Base-by-base conservation (phyloP, 1,284 basidiomycete genomes). In the Microbotryum scabiosae region DNA sequence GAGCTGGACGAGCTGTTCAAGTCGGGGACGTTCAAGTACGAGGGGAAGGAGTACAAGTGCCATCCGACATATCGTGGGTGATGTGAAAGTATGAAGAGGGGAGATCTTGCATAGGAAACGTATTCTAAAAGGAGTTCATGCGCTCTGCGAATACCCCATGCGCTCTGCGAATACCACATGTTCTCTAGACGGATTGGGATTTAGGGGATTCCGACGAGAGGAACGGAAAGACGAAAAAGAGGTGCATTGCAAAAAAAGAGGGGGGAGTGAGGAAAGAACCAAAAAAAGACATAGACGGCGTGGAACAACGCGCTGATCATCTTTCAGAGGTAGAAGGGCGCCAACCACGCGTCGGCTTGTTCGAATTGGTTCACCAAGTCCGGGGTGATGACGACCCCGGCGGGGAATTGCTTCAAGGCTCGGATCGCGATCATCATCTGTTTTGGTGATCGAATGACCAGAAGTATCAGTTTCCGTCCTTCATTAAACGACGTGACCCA, bases 311-410 rank as follows among this genome's bases (percentile, higher is more conserved):
- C 26, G 26, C 26, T 28, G 4, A 28, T 28, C 26, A 28, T 36
- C 32, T 36, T 36, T 36, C 9, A 41, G 49, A 63, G 36, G 10
- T 53, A 12, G 57, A 71, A 66, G 21, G 76, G 91, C 70, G 82
- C 83, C 71, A 97, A 79, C 92, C 92, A 97, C 63, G 82, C 82
- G 76, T 97, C 88, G 20, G 94, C 94, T 60, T 84, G 84, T 78
- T 94, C 90, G 76, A 98, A 98, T 78, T 94, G 88, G 76, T 88
- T 85, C 73, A 88, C 88, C 75, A 97, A 77, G 74, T 92, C 86
- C 50, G 82, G 81, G 70, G 88, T 78, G 58, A 90, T 86, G 43
- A 85, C 82, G 53, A 72, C 66, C 43, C 75, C 74, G n/a, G 83
- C 83, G 75, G 93, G 88, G 59, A 85, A 84, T 75, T 73, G 70